phyloP scores from a whole-genome alignment of 2,329 filamentous ascomycete genomes.

The Cladosporium sp. region DNA sequence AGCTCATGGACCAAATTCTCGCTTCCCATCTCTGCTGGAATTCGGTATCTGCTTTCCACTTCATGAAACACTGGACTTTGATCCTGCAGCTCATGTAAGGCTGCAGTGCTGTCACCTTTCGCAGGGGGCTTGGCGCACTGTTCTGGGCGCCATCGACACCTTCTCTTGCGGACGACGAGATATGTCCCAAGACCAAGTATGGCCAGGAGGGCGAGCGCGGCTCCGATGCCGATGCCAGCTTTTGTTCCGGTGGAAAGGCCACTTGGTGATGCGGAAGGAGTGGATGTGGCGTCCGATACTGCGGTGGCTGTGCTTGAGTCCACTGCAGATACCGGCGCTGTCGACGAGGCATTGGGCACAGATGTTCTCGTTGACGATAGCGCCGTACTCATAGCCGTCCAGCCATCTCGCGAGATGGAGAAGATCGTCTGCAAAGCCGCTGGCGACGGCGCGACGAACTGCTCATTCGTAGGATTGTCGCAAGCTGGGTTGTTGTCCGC shows the following conservation, averaged over 20 bases:
- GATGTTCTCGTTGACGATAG: background rate
- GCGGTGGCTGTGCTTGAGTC: background rate
- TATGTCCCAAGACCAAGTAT: background rate
- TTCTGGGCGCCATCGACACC: background rate
- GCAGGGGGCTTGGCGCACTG: background rate
- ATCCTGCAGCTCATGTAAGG: background rate
- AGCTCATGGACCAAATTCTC: background rate
- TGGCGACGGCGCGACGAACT: background rate
- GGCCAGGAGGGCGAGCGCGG: background rate
- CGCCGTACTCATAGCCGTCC: background rate
- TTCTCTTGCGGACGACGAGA: background rate
- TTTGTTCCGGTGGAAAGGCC: background rate
- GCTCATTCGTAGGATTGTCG: conserved; percentile 6
- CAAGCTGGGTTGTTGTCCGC: background rate
- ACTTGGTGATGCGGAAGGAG: background rate
- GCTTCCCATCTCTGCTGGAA: background rate
- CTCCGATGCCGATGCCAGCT: background rate
- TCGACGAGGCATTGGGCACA: background rate
- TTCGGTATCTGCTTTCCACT: background rate
- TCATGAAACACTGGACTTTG: background rate
- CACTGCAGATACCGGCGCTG: background rate
- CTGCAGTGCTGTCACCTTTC: background rate
- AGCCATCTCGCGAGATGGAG: background rate
- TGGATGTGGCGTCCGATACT: background rate
- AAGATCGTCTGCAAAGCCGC: background rate